phyloP scores from a whole-genome alignment of 305 asterid genomes.

The Fraxinus paxiana region DNA sequence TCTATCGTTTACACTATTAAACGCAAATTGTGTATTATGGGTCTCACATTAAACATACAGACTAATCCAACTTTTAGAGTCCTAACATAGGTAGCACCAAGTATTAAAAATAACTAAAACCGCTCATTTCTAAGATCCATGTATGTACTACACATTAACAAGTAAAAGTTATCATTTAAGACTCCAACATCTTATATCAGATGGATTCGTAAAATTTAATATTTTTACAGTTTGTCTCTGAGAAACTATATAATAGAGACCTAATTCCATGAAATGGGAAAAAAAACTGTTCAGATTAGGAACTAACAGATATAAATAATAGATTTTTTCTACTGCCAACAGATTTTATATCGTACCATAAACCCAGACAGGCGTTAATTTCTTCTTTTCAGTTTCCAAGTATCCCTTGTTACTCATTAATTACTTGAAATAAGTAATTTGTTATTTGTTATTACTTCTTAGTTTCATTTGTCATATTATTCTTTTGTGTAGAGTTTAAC shows the following conservation, averaged over 20 bases:
- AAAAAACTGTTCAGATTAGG: neutral
- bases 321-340: neutral
- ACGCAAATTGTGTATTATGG: neutral
- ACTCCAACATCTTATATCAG: neutral
- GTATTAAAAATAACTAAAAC: neutral
- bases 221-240: neutral
- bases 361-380: neutral
- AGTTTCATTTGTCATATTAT: constrained; percentile 16
- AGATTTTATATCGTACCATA: neutral
- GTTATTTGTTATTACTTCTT: constrained; percentile 22
- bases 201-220: neutral
- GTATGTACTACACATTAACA: neutral
- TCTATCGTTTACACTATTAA: neutral
- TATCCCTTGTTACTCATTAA: constrained; percentile 4
- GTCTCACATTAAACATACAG: neutral
- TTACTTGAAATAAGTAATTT: constrained; percentile 15
- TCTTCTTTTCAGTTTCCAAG: constrained; percentile 1
- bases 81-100: neutral
- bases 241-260: neutral
- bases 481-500: constrained; percentile 25
- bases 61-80: neutral
- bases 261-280: neutral
- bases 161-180: neutral
- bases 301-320: neutral
- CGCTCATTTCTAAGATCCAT: neutral